Base-by-base conservation (phyloP, 2,329 filamentous ascomycete genomes). In the Colletotrichum sidae region DNA sequence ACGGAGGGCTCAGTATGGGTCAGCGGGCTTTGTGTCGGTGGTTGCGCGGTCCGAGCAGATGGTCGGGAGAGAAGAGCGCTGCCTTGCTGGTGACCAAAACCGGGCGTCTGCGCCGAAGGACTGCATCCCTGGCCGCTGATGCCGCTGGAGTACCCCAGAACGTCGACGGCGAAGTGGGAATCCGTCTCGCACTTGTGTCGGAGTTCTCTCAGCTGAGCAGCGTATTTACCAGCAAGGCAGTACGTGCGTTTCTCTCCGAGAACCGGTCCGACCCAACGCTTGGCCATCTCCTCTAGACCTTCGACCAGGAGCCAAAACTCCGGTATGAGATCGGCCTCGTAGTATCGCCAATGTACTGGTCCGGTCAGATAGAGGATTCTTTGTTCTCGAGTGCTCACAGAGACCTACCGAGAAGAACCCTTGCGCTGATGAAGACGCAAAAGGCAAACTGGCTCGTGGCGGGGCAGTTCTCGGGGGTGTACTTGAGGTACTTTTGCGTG, bases 381-480 rank as follows among this genome's bases (percentile, higher is more conserved):
- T 25, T 25, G 25, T 25, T 25, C 25, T 25, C 5, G 3, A 25
- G 25, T 10, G 7, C 7, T 1, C 0, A 9, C 1, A 8, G 38
- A 6, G 5, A 42, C 58, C 25, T 57, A 69, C 69, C 62, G 12
- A 84, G 71, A 0, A 84, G 70, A 4, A 81, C 76, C 9, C 81
- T 72, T 0, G 76, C 81, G n/a, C 77, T 80, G 8, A 84, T 74
- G 49, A 81, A 85, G 0, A 79, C 74, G 63, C 81, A 84, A 39
- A 84, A 81, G 0, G 79, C 74, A 67, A 82, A 83, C 42, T 83
- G 82, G 39, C 71, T 73, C 13, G 72, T 73, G 1, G 75, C 72
- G 0, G 74, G 74, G 6, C 68, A 69, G 17, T 60, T 60, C 2
- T 56, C 62, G 2, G 73, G 68, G 1, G 77, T 74, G 66, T 79